phyloP scores from a whole-genome alignment of 768 basidiomycete species.

The Lentinula lateritia region DNA sequence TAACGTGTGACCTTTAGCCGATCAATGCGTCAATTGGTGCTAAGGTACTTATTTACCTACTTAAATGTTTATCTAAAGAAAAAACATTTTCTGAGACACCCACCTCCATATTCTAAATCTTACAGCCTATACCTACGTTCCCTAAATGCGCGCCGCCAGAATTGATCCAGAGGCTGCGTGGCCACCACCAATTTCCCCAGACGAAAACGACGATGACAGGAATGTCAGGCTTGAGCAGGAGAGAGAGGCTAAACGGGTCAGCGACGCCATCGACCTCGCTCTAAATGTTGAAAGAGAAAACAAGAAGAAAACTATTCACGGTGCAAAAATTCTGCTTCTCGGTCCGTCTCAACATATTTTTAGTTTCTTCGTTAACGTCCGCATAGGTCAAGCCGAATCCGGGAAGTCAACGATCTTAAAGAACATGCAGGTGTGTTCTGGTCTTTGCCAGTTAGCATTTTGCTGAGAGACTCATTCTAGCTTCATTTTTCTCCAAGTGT shows the following conservation, averaged over 20 bases:
- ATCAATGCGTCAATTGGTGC: not conserved
- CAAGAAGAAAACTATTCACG: conserved; percentile 28
- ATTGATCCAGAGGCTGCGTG: not conserved
- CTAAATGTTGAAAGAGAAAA: conserved; percentile 42
- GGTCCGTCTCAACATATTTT: conserved; percentile 30
- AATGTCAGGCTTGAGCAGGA: conserved; percentile 36
- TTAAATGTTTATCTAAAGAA: not conserved
- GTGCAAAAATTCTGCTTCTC: conserved; percentile 50
- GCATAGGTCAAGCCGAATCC: conserved; percentile 58
- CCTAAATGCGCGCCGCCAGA: not conserved
- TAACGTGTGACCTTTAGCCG: not conserved
- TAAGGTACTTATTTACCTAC: not conserved
- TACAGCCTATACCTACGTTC: not conserved
- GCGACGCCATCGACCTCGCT: conserved; percentile 51
- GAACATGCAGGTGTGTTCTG: conserved; percentile 59
- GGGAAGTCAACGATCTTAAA: conserved; percentile 66
- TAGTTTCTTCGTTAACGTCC: not conserved
- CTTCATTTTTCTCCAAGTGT: conserved; percentile 54
- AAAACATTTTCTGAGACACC: not conserved
- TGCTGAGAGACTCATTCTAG: conserved; percentile 32
- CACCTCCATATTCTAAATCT: not conserved
- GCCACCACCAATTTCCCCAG: conserved; percentile 23
- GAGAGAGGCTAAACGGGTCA: conserved; percentile 44
- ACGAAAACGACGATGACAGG: conserved; percentile 38
- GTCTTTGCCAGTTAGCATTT: conserved; percentile 9